Base-by-base conservation (phyloP, 345 rosid genomes). In the Melaleuca alternifolia region DNA sequence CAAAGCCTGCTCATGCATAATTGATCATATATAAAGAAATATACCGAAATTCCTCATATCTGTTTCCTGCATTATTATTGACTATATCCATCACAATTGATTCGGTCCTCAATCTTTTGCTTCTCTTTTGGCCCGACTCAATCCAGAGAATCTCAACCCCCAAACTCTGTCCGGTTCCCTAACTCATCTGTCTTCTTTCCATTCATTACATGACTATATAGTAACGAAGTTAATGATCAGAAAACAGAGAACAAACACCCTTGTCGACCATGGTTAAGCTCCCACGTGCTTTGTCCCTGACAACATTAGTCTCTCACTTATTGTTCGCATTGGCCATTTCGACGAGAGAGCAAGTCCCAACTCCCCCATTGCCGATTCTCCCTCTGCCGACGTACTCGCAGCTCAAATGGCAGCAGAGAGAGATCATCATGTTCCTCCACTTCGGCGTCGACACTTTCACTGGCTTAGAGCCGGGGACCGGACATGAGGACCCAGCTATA, bases 361-460 rank as follows among this genome's bases (percentile, higher is more conserved):
- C 95, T 12, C 96, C 96, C 11, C 98, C 98, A 23, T 84, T 94
- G 48, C 98, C 95, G 23, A 24, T 93, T 10, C 90, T 93, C 6
- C 98, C 95, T 13, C 92, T 95, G 1, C 98, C 98, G 15, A 83
- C 95, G 20, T 93, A 84, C 89, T 90, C 95, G 77, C 96, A 95
- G 37, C 86, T 95, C 54, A 90, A 94, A 92, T 94, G 96, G 98
- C 96, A 95, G n/a, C 92, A 92, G 83, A 89, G 95, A 48, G 96
- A 95, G 84, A 37, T 95, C 87, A 94, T 95, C 81, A 94, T 95
- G 95, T 93, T 95, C 89, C 92, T 95, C 82, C 98, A 95, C 88
- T 95, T 95, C 5, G 95, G 96, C 0, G 94, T 94, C 90, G 94
- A 95, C 91, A 95, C 98, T 0, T 95, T 94, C 95, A 95, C 98